Conservation (phyloP, 306 rosid species). For the Glycine latifolia region DNA sequence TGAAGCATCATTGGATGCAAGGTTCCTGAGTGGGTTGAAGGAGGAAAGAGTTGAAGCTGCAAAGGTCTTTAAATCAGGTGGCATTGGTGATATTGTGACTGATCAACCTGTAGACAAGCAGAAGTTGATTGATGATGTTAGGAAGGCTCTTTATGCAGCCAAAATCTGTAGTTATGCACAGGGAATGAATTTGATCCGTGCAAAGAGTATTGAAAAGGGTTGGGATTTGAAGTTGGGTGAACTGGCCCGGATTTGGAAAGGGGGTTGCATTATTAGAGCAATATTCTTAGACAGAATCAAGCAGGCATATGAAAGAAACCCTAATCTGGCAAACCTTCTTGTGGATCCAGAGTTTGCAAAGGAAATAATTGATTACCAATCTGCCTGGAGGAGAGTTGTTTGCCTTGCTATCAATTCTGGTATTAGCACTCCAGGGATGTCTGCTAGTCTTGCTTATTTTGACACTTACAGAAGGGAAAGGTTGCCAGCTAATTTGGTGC, state of each 20-base stretch:
- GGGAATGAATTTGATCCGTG: conserved; percentile 94
- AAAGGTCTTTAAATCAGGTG: conserved; percentile 75
- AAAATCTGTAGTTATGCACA: conserved; percentile 96
- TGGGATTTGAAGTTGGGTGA: conserved; percentile 86
- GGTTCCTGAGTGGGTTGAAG: conserved; percentile 93
- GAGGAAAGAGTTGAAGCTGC: conserved; percentile 92
- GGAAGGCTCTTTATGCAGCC: conserved; percentile 90
- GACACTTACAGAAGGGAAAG: conserved; percentile 82
- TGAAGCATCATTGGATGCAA: conserved; percentile 89
- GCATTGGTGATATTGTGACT: conserved; percentile 64
- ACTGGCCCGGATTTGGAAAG: conserved; percentile 95
- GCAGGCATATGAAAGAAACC: conserved; percentile 84
- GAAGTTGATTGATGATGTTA: conserved; percentile 81
- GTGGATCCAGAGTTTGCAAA: conserved; percentile 92
- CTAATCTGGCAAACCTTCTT: conserved; percentile 87
- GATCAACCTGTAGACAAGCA: conserved; percentile 73
- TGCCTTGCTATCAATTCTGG: conserved; percentile 89
- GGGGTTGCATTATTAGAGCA: conserved; percentile 91
- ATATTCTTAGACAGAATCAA: conserved; percentile 86
- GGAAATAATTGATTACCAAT: conserved; percentile 85
- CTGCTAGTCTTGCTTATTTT: conserved; percentile 91
- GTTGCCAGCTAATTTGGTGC: conserved; percentile 90
- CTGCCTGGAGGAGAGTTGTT: conserved; percentile 91
- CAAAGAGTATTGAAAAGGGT: conserved; percentile 87
- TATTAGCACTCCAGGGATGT: conserved; percentile 92